These are phyloP conservation scores for Euphorbia corollata DNA, from an alignment of 441 rosid species.

Conservation along the genomic window DNA sequence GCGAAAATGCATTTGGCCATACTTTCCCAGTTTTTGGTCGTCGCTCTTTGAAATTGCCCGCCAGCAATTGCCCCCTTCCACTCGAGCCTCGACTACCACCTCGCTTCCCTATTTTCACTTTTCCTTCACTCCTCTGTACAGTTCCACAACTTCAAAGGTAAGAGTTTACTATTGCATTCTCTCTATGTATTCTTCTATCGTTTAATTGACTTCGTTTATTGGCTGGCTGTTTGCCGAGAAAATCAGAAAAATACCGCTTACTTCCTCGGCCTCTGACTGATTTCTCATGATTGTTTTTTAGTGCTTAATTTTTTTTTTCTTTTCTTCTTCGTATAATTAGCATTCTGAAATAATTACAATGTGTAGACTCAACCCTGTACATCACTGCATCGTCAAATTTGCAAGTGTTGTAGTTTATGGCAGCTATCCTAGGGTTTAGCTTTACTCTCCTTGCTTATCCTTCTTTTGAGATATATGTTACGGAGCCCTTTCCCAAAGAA, in stretches of 20 bases:
- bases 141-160: neutral
- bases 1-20: too few species aligned
- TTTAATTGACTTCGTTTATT: neutral
- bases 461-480: too few species aligned
- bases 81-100: neutral
- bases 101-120: neutral
- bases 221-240: conserved; percentile 1
- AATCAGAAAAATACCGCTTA: neutral
- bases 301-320: neutral
- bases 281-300: neutral
- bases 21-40: neutral
- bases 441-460: neutral
- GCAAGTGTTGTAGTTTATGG: neutral
- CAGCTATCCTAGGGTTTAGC: neutral
- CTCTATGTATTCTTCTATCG: neutral
- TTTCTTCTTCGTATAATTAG: neutral
- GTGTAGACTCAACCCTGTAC: neutral
- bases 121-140: conserved; percentile 2
- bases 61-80: conserved; percentile 1
- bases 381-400: neutral
- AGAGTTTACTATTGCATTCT: neutral
- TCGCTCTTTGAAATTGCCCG: conserved; percentile 18
- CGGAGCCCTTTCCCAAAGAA: too few species aligned
- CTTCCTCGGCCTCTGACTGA: neutral
- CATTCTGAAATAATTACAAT: neutral